phyloP scores from a whole-genome alignment of 1,284 basidiomycete genomes.

The Tetrapyrgos nigripes region DNA sequence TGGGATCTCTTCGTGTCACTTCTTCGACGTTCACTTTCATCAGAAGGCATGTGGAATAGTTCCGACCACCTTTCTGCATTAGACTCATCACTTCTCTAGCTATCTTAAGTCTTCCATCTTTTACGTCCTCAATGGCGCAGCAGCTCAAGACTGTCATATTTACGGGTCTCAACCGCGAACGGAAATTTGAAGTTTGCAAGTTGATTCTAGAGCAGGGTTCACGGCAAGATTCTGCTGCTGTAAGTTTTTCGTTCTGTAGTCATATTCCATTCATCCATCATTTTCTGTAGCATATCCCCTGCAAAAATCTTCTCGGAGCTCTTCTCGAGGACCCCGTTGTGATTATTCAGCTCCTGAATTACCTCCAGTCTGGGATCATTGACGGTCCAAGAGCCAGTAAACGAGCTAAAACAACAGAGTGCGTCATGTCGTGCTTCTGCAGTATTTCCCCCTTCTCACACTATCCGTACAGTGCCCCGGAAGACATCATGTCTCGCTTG shows the following conservation, averaged over 20 bases:
- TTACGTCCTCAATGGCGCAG: constrained; percentile 47
- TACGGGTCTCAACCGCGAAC: constrained; percentile 52
- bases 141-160: constrained; percentile 62
- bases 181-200: constrained; percentile 60
- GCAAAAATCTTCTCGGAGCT: constrained; percentile 55
- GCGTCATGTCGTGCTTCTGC: constrained; percentile 37
- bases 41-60: background rate
- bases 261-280: background rate
- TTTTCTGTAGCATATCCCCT: constrained; percentile 49
- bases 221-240: constrained; percentile 37
- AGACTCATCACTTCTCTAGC: background rate
- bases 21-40: background rate
- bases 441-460: constrained; percentile 13
- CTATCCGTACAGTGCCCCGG: constrained; percentile 28
- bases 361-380: constrained; percentile 51
- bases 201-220: constrained; percentile 57
- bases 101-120: constrained; percentile 21
- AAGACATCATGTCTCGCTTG: constrained; percentile 52
- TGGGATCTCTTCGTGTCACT: constrained; percentile 16
- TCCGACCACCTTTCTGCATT: background rate
- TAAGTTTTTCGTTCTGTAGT: background rate
- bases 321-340: constrained; percentile 57
- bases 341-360: constrained; percentile 65
- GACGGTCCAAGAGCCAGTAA: constrained; percentile 61
- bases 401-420: constrained; percentile 67